Conservation (phyloP, 2,329 filamentous ascomycete genomes). For the Ophiosphaerella narmari region DNA sequence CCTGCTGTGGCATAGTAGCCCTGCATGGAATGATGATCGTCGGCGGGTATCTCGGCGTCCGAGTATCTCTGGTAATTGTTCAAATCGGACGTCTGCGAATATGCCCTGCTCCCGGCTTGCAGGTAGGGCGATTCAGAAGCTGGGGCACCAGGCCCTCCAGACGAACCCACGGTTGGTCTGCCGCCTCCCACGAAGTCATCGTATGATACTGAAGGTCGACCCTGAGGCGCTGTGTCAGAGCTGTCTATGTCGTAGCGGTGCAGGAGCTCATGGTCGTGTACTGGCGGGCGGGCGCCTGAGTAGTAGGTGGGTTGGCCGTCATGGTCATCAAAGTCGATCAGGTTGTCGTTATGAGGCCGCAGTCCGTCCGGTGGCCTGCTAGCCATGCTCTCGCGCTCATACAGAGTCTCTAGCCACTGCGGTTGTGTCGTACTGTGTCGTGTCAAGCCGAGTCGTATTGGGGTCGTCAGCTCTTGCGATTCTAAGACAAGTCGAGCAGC, state of each 20-base stretch:
- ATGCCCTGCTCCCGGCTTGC: conserved; percentile 50
- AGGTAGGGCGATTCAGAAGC: conserved; percentile 44
- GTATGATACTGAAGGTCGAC: conserved; percentile 87
- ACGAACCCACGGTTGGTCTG: conserved; percentile 51
- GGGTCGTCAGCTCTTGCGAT: conserved; percentile 7
- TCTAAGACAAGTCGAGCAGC: conserved; percentile 7
- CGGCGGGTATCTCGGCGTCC: conserved; percentile 79
- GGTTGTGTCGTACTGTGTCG: conserved; percentile 21
- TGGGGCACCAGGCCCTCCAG: conserved; percentile 50
- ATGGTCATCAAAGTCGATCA: conserved; percentile 75
- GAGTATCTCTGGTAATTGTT: conserved; percentile 92
- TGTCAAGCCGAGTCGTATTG: conserved; percentile 22
- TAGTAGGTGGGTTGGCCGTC: conserved; percentile 73
- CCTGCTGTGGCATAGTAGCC: conserved; percentile 75
- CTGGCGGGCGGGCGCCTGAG: conserved; percentile 74
- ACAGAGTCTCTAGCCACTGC: conserved; percentile 21
- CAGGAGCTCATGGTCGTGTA: conserved; percentile 80
- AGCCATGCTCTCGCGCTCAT: conserved; percentile 49
- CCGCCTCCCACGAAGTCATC: conserved; percentile 86
- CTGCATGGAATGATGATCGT: conserved; percentile 75
- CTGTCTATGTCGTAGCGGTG: conserved; percentile 74
- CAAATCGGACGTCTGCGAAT: conserved; percentile 79
- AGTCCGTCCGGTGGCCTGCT: conserved; percentile 60
- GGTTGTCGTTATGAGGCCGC: conserved; percentile 57
- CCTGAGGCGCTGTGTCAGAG: conserved; percentile 63